phyloP scores from a whole-genome alignment of 306 rosid species.

The Ammopiptanthus mongolicus region DNA sequence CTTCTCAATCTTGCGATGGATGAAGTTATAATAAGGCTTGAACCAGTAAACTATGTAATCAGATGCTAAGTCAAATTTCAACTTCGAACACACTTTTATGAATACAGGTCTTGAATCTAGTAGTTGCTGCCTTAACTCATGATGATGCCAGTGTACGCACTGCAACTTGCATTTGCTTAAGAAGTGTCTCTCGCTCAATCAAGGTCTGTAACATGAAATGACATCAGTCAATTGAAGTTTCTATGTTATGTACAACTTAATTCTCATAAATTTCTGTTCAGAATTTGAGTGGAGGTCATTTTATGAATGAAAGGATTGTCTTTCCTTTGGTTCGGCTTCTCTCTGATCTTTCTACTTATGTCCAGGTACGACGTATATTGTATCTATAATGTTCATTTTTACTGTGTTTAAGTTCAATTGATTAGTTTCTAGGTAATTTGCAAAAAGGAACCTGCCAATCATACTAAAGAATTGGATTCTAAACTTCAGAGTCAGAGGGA shows the following conservation, averaged over 20 bases:
- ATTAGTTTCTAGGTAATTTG: neutral
- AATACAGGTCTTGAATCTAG: constrained; percentile 53
- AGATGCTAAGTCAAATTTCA: constrained; percentile 8
- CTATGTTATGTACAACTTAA: constrained; percentile 1
- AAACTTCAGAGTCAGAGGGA: neutral
- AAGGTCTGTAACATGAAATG: constrained; percentile 50
- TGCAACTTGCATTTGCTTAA: constrained; percentile 93
- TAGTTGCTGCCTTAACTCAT: constrained; percentile 59
- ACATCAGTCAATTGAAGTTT: constrained; percentile 13
- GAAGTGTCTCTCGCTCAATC: constrained; percentile 84
- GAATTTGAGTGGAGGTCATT: constrained; percentile 88
- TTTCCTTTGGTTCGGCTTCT: constrained; percentile 78
- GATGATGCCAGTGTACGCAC: constrained; percentile 59
- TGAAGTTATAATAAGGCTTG: constrained; percentile 11
- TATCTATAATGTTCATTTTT: constrained; percentile 11
- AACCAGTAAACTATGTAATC: neutral
- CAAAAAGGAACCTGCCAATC: neutral
- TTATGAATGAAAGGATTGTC: constrained; percentile 73
- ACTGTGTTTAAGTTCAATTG: neutral
- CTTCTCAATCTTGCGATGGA: constrained; percentile 15
- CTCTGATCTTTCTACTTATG: constrained; percentile 62
- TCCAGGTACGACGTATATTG: constrained; percentile 66
- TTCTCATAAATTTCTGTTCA: constrained; percentile 53
- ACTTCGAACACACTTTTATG: constrained; percentile 14
- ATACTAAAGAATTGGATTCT: neutral